phyloP scores from a whole-genome alignment of 345 rosid genomes.

The Eucalyptus camaldulensis region DNA sequence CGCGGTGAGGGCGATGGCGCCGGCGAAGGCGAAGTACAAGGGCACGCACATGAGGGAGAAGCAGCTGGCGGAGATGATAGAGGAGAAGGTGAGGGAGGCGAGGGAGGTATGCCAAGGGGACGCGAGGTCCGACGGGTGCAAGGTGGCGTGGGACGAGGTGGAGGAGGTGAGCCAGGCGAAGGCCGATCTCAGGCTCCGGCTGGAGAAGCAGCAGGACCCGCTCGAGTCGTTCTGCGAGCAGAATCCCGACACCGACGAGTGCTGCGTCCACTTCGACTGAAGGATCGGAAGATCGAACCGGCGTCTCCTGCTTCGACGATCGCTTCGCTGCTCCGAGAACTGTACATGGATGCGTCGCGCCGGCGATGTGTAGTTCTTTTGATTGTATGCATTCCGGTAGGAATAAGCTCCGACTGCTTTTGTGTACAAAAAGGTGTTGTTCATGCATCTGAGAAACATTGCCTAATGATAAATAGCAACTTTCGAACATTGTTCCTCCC shows the following conservation, averaged over 20 bases:
- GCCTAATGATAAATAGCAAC: background rate
- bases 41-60: slow-evolving; percentile 67
- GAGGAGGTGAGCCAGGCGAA: slow-evolving; percentile 88
- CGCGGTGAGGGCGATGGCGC: slow-evolving; percentile 1
- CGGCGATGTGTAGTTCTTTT: background rate
- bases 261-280: slow-evolving; percentile 50
- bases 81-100: slow-evolving; percentile 63
- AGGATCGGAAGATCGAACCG: background rate
- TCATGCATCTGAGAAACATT: background rate
- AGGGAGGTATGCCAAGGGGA: slow-evolving; percentile 56
- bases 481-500: background rate
- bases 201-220: slow-evolving; percentile 41
- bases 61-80: slow-evolving; percentile 57
- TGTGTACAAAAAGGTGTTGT: background rate
- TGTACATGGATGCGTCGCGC: background rate
- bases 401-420: background rate
- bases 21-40: slow-evolving; percentile 46
- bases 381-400: background rate
- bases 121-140: slow-evolving; percentile 46
- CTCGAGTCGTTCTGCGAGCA: slow-evolving; percentile 63
- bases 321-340: background rate
- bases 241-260: slow-evolving; percentile 79
- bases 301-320: background rate
- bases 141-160: slow-evolving; percentile 91
- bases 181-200: slow-evolving; percentile 48